These are phyloP conservation scores for Neonectria hederae DNA, from an alignment of 2,329 filamentous ascomycete genomes.

Conservation along the genomic window DNA sequence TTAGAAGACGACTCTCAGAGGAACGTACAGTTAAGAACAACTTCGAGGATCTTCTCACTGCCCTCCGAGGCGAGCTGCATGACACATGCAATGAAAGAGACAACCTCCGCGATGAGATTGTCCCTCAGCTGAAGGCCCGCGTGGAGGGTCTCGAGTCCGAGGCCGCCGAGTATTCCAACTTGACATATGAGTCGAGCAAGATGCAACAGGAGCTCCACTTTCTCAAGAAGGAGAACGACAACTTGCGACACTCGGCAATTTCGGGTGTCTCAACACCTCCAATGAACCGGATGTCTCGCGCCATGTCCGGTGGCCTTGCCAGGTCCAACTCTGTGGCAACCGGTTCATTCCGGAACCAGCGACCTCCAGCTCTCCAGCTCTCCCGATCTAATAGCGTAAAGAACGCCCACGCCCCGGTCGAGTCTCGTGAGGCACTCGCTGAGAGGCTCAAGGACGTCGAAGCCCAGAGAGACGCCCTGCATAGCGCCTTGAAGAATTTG, in stretches of 20 bases:
- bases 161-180: constrained; percentile 74
- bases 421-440: constrained; percentile 74
- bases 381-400: constrained; percentile 70
- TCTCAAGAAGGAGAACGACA: constrained; percentile 74
- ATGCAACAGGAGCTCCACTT: constrained; percentile 86
- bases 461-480: constrained; percentile 90
- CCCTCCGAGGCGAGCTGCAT: constrained; percentile 83
- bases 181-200: constrained; percentile 82
- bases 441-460: constrained; percentile 93
- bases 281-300: constrained; percentile 41
- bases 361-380: constrained; percentile 53
- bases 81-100: constrained; percentile 88
- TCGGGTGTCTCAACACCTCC: constrained; percentile 36
- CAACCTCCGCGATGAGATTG: constrained; percentile 87
- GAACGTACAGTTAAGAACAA: constrained; percentile 90
- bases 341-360: constrained; percentile 53
- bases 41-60: constrained; percentile 89
- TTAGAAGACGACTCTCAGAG: constrained; percentile 82
- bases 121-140: constrained; percentile 79
- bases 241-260: constrained; percentile 56
- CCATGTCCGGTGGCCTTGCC: constrained; percentile 61
- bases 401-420: constrained; percentile 51
- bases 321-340: constrained; percentile 75
- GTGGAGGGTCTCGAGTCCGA: constrained; percentile 82
- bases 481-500: constrained; percentile 84